phyloP scores from a whole-genome alignment of 768 basidiomycete species.

The Chalciporus pseudorubinellus region DNA sequence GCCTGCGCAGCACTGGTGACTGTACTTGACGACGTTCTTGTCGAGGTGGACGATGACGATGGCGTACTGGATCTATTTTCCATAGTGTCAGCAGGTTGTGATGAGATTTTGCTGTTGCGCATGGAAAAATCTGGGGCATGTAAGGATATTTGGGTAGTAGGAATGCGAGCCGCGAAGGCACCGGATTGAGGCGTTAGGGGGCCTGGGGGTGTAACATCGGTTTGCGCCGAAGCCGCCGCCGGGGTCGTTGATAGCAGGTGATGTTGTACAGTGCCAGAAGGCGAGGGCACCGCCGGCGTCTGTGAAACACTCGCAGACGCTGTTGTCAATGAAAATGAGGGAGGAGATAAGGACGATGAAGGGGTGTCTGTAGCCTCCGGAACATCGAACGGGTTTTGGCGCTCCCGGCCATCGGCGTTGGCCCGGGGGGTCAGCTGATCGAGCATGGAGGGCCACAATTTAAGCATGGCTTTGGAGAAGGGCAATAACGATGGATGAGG shows the following conservation, averaged over 20 bases:
- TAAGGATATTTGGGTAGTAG: slow-evolving; percentile 67
- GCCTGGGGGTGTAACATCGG: slow-evolving; percentile 43
- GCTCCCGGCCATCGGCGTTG: slow-evolving; percentile 40
- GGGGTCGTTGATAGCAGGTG: slow-evolving; percentile 30
- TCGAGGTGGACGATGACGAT: slow-evolving; percentile 42
- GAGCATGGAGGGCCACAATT: slow-evolving; percentile 57
- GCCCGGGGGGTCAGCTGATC: slow-evolving; percentile 65
- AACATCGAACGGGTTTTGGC: slow-evolving; percentile 62
- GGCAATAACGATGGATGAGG: slow-evolving; percentile 24
- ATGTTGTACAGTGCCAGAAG: slow-evolving; percentile 24
- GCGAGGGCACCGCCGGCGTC: slow-evolving; percentile 13
- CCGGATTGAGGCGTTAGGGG: slow-evolving; percentile 46
- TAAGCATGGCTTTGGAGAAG: slow-evolving; percentile 52
- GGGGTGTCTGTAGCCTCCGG: slow-evolving; percentile 31
- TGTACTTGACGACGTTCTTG: slow-evolving; percentile 32
- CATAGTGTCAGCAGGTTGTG: slow-evolving; percentile 31
- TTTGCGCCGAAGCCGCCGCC: slow-evolving; percentile 21
- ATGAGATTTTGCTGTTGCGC: slow-evolving; percentile 52
- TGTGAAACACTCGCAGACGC: slow-evolving; percentile 5
- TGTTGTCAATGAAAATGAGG: slow-evolving; percentile 9
- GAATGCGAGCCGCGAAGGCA: slow-evolving; percentile 49
- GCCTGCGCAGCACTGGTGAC: slow-evolving; percentile 16
- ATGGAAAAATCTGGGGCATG: slow-evolving; percentile 86
- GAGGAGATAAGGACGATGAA: slow-evolving; percentile 19
- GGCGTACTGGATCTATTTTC: slow-evolving; percentile 38